Conservation (phyloP, 495 filamentous ascomycete species). For the Daldinia vernicosa region DNA sequence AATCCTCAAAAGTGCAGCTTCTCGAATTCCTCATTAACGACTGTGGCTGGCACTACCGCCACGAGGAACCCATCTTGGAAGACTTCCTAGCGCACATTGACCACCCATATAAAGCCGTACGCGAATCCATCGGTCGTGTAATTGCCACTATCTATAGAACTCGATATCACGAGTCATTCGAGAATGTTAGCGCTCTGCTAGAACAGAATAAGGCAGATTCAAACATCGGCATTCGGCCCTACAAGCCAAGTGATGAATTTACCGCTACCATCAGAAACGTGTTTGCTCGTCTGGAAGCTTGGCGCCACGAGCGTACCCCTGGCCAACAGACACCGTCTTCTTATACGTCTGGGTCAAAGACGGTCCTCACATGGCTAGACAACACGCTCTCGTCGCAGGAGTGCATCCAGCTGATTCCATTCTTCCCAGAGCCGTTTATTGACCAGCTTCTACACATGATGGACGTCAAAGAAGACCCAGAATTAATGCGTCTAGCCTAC, state of each 20-base stretch:
- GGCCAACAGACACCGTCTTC: constrained; percentile 93
- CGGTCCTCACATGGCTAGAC: constrained; percentile 94
- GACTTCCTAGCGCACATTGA: constrained; percentile 92
- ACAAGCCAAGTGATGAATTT: constrained; percentile 79
- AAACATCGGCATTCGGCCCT: constrained; percentile 86
- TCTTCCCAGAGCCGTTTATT: constrained; percentile 90
- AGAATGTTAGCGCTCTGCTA: constrained; percentile 76
- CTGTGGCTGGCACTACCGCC: constrained; percentile 94
- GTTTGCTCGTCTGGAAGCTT: constrained; percentile 83
- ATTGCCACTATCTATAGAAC: constrained; percentile 88
- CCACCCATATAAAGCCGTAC: constrained; percentile 96
- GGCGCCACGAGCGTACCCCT: constrained; percentile 83
- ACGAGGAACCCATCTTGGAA: constrained; percentile 85
- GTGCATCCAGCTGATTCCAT: constrained; percentile 88
- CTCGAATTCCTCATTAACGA: constrained; percentile 88
- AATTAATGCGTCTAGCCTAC: constrained; percentile 93
- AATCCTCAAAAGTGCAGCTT: constrained; percentile 94
- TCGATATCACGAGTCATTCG: constrained; percentile 91
- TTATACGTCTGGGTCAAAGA: constrained; percentile 97
- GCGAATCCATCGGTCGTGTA: constrained; percentile 92
- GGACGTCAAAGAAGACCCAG: constrained; percentile 98
- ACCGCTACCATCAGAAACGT: constrained; percentile 74
- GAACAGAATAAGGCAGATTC: constrained; percentile 79
- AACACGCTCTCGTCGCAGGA: constrained; percentile 89
- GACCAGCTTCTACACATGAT: constrained; percentile 98